Conservation (phyloP, 306 rosid species). For the Vigna unguiculata region DNA sequence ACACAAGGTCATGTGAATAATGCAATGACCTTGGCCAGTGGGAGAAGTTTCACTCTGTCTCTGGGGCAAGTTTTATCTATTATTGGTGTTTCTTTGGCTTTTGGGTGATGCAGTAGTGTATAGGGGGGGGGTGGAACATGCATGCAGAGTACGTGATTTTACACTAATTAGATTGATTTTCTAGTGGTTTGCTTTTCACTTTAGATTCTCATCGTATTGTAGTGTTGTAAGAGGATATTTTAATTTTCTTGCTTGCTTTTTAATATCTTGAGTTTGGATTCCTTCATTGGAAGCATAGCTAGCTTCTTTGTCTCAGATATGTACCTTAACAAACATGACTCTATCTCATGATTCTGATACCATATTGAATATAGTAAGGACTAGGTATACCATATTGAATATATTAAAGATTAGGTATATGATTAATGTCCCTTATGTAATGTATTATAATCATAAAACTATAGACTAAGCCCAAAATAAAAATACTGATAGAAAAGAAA, state of each 20-base stretch:
- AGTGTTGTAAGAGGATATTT: constrained; percentile 19
- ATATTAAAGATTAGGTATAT: no score
- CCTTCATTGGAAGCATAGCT: not conserved
- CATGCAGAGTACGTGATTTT: not conserved
- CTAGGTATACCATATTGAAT: no score
- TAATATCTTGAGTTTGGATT: constrained; percentile 3
- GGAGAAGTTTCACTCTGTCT: constrained; percentile 3
- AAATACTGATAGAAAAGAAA: no score
- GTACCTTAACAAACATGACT: no score
- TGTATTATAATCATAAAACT: no score
- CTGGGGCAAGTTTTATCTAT: not conserved
- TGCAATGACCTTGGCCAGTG: constrained; percentile 25
- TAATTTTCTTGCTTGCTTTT: constrained; percentile 11
- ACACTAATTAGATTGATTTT: constrained; percentile 28
- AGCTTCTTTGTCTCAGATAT: not conserved
- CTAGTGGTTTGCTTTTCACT: constrained; percentile 31
- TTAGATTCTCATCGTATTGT: not conserved
- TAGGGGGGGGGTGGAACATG: constrained; percentile 1
- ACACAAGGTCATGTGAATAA: not conserved
- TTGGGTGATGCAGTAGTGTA: constrained; percentile 31
- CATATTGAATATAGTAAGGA: no score
- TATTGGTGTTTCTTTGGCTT: constrained; percentile 41
- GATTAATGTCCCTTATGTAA: no score
- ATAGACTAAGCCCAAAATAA: no score
- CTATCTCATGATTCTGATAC: no score